Conservation (phyloP, 306 rosid species). For the Medicago arabica region DNA sequence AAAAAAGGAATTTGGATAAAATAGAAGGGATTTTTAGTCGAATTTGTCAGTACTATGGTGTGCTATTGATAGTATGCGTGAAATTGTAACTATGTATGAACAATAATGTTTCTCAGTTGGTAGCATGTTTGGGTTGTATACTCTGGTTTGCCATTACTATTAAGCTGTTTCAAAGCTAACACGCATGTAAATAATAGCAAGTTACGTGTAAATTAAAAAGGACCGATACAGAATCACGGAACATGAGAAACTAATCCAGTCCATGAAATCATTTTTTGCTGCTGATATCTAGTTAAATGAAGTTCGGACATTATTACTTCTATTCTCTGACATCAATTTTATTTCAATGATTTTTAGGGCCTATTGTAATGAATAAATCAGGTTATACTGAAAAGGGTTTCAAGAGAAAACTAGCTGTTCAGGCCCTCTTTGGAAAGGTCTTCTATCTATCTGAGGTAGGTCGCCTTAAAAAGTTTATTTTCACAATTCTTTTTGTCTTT, state of each 20-base stretch:
- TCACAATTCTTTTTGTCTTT: neutral
- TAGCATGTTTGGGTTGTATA: neutral
- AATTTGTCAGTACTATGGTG: neutral
- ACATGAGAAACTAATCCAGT: neutral
- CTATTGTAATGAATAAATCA: conserved; percentile 80
- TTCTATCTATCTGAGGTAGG: conserved; percentile 93
- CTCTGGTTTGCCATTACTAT: neutral
- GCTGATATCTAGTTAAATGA: conserved; percentile 26
- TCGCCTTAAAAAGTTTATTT: conserved; percentile 32
- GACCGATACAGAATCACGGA: neutral
- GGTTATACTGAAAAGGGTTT: conserved; percentile 96
- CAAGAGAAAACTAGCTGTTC: conserved; percentile 94
- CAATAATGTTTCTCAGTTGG: neutral
- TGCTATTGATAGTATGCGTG: no score
- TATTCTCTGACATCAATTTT: conserved; percentile 34
- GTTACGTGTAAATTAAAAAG: conserved; percentile 2
- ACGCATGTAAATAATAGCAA: neutral
- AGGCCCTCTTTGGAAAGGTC: conserved; percentile 88
- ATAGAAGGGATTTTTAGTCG: no score
- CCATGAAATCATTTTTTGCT: neutral
- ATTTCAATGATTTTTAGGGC: conserved; percentile 66
- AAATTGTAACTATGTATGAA: neutral
- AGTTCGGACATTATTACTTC: conserved; percentile 23
- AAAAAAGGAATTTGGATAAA: neutral
- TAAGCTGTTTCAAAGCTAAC: neutral